Evolutionary conservation across 306 rosid species (phyloP).

Genomic region (Cicer arietinum): DNA sequence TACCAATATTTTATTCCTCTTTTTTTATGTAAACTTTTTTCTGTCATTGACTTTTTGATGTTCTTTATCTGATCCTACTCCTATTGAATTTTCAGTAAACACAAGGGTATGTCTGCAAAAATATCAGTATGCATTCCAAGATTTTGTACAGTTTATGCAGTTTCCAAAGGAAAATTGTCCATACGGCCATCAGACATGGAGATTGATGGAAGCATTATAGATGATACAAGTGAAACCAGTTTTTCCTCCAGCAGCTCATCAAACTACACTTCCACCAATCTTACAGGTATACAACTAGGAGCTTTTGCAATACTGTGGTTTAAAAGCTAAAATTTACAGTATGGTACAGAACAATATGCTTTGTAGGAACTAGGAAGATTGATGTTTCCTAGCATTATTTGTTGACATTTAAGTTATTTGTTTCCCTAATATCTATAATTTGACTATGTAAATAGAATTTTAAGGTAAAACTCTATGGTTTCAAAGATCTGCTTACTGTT

Average conservation of each 20-base stretch:
- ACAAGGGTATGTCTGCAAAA: slow-evolving; percentile 65
- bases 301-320: slow-evolving; percentile 7
- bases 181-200: slow-evolving; percentile 64
- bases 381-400: slow-evolving; percentile 9
- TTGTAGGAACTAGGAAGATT: neutral
- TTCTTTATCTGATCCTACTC: slow-evolving; percentile 37
- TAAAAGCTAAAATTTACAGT: slow-evolving; percentile 14
- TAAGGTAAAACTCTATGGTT: neutral
- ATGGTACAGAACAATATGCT: neutral
- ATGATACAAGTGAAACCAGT: slow-evolving; percentile 64
- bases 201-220: slow-evolving; percentile 52
- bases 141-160: slow-evolving; percentile 78
- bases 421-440: neutral
- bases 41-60: neutral
- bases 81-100: slow-evolving; percentile 59
- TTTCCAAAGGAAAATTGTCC: slow-evolving; percentile 81
- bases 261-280: slow-evolving; percentile 59
- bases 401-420: slow-evolving; percentile 1
- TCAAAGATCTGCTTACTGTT: neutral
- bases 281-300: slow-evolving; percentile 58
- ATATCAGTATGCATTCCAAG: slow-evolving; percentile 71
- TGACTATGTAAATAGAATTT: neutral
- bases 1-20: neutral
- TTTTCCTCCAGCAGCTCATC: slow-evolving; percentile 63
- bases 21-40: neutral